Evolutionary conservation across 306 rosid species (phyloP), one percentile per base, ranked within the genome.

Genomic region (Prunus davidiana): DNA sequence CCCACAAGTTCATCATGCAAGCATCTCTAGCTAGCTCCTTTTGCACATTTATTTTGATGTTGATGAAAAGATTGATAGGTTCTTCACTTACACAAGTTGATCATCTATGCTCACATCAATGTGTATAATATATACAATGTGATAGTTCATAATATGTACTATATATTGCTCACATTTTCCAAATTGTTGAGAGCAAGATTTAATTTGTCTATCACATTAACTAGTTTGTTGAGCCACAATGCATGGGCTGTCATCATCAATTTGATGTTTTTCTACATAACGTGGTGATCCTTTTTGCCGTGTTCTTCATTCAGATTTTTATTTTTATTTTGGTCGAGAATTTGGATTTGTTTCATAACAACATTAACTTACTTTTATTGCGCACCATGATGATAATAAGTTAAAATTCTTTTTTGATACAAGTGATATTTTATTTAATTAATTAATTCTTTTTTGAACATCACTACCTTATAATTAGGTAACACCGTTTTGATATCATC

Each of bases 201-300:
- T 52, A 3, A 27, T 54, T 20, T 55, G n/a, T 70, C 60, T 41
- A 71, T 73, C 79, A 54, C 78, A 81, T 76, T 72, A 69, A 80
- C 46, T 71, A 49, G 60, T 25, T 79, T 72, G 83, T 62, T 69
- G 47, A 13, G 25, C 66, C 56, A 43, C 32, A 71, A 74, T 43
- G 74, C 67, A 32, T 58, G 28, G 41, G 69, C 76, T 60, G 70
- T 81, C 47, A 52, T 52, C 77, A 45, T 64, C 65, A 11, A 15
- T 46, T 80, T 64, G 32, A 25, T 41, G 69, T 78, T 27, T 60
- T n/a, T 49, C 54, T 38, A 38, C 43, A 6, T 38, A 6, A 38
- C 9, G 43, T 38, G 43, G 43, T 0, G 8, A 13, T 49, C 19
- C 0, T 49, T 49, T 49, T 49, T 49, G 19, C 6, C 18, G 18